Conservation (phyloP, 331 rosid genomes). For the Malus hybrid region DNA sequence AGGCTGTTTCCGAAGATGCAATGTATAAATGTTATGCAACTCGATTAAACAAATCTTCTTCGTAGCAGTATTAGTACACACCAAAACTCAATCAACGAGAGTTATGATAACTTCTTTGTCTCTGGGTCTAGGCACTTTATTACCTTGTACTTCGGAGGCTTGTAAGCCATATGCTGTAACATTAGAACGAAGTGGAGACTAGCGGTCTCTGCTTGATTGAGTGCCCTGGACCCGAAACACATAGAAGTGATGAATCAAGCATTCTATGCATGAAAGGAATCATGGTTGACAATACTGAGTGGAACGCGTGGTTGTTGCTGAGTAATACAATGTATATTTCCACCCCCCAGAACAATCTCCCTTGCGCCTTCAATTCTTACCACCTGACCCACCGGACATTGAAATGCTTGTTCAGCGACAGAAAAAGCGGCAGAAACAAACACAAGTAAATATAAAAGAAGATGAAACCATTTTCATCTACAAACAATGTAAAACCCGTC, state of each 20-base stretch:
- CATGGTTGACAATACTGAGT: not conserved
- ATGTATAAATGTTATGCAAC: not conserved
- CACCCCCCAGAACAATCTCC: constrained; percentile 45
- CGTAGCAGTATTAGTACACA: not conserved
- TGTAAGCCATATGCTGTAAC: not conserved
- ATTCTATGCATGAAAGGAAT: not conserved
- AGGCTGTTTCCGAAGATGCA: not conserved
- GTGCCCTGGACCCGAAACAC: not conserved
- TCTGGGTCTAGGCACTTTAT: not conserved
- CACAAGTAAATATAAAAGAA: not conserved
- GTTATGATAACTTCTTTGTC: not conserved
- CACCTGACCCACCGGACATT: constrained; percentile 19
- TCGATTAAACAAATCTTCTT: not conserved
- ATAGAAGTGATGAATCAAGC: not conserved
- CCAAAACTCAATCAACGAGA: not conserved
- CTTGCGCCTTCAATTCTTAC: constrained; percentile 45
- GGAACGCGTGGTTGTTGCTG: constrained; percentile 33
- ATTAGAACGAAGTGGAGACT: not conserved
- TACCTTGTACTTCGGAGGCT: not conserved
- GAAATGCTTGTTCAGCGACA: not conserved
- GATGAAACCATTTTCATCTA: not conserved
- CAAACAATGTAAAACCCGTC: not conserved
- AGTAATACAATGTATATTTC: constrained; percentile 46
- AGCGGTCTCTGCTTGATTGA: not conserved
- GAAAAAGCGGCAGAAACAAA: not conserved